Evolutionary conservation across 2,329 filamentous ascomycete species (phyloP).

Genomic region (Penicillium sp.): DNA sequence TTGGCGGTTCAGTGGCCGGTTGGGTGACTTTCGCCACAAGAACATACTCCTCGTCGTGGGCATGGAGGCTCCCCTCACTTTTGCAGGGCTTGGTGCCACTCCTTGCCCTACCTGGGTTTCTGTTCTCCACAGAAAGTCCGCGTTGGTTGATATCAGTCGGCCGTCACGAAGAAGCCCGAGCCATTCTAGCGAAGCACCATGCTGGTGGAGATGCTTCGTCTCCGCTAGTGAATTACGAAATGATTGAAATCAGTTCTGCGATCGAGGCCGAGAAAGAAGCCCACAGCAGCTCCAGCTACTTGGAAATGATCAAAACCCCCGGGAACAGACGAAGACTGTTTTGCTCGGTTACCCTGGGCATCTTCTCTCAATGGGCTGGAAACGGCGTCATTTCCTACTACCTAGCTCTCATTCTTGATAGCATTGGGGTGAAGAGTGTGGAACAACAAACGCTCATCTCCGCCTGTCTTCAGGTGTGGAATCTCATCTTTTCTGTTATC

Average conservation of each 20-base stretch:
- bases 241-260: slow-evolving; percentile 34
- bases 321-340: slow-evolving; percentile 43
- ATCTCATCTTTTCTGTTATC: slow-evolving; percentile 53
- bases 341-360: neutral
- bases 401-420: slow-evolving; percentile 59
- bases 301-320: slow-evolving; percentile 47
- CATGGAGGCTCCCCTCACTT: slow-evolving; percentile 61
- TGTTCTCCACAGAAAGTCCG: slow-evolving; percentile 46
- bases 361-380: slow-evolving; percentile 55
- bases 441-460: neutral
- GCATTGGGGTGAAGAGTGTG: slow-evolving; percentile 53
- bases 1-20: slow-evolving; percentile 48
- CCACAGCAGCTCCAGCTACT: slow-evolving; percentile 54
- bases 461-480: slow-evolving; percentile 22
- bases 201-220: slow-evolving; percentile 45
- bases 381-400: slow-evolving; percentile 67
- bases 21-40: slow-evolving; percentile 63
- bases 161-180: slow-evolving; percentile 54
- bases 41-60: slow-evolving; percentile 57
- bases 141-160: slow-evolving; percentile 60
- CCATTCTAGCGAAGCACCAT: slow-evolving; percentile 57
- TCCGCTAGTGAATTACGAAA: slow-evolving; percentile 30
- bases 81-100: slow-evolving; percentile 63
- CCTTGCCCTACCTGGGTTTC: slow-evolving; percentile 25
- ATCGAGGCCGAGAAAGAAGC: slow-evolving; percentile 46